phyloP scores from a whole-genome alignment of 1,139 yeast species.

The Nematodospora anomalae region DNA sequence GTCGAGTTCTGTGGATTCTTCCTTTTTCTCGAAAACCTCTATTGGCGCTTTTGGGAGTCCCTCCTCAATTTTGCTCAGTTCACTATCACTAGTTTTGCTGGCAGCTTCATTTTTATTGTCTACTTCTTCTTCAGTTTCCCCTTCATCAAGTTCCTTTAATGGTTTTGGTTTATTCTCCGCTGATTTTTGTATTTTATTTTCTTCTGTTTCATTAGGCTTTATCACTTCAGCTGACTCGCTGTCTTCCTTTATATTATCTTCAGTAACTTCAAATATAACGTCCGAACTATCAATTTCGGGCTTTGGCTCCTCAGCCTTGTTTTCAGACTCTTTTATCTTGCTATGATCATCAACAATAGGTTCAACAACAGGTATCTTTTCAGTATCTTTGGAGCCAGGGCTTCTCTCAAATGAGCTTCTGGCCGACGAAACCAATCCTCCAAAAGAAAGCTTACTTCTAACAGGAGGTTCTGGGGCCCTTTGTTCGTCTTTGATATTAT shows the following conservation, averaged over 20 bases:
- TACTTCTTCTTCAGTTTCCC: conserved; percentile 6
- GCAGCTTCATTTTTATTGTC: conserved; percentile 2
- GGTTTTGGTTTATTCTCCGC: neutral
- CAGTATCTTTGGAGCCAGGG: conserved; percentile 3
- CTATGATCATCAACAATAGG: neutral
- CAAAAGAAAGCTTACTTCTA: conserved; percentile 8
- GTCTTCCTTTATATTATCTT: conserved; percentile 5
- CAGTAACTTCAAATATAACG: conserved; percentile 8
- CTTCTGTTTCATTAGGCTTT: conserved; percentile 1
- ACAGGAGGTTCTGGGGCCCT: conserved; percentile 4
- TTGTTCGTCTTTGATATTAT: conserved; percentile 32
- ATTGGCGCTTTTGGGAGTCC: neutral
- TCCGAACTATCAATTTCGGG: conserved; percentile 1
- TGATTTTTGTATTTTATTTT: conserved; percentile 2
- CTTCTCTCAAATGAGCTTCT: conserved; percentile 12
- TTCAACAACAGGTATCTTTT: neutral
- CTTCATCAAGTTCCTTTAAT: neutral
- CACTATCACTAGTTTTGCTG: neutral
- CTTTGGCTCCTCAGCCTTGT: conserved; percentile 2
- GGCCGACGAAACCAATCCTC: conserved; percentile 10
- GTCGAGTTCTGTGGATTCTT: too few relatives aligned
- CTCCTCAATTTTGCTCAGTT: neutral
- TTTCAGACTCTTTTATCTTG: neutral
- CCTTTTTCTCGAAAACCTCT: neutral
- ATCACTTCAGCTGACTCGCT: neutral